These are phyloP conservation scores for Candida nitratophila DNA, from an alignment of 805 yeast genomes.

Conservation along the genomic window DNA sequence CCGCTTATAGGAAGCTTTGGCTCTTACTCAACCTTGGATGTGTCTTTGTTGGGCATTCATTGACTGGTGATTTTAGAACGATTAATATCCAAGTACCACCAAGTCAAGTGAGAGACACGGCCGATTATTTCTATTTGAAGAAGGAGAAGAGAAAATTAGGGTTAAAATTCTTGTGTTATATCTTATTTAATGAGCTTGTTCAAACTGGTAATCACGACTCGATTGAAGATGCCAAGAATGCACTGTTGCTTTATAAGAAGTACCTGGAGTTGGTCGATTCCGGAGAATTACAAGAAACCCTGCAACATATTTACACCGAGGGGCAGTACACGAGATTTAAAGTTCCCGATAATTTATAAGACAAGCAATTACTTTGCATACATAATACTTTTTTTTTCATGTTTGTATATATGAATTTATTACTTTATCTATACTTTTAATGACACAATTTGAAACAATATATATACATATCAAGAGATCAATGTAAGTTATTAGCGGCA, in stretches of 20 bases:
- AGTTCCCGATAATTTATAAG: slow-evolving; percentile 29
- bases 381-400: no score
- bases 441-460: no score
- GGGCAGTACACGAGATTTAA: slow-evolving; percentile 53
- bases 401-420: no score
- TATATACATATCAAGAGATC: no score
- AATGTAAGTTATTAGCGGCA: background rate
- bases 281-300: slow-evolving; percentile 54
- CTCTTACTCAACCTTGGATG: slow-evolving; percentile 81
- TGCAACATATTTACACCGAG: slow-evolving; percentile 64
- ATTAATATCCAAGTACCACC: slow-evolving; percentile 87
- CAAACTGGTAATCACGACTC: slow-evolving; percentile 96
- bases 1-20: slow-evolving; percentile 89
- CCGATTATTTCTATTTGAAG: slow-evolving; percentile 67
- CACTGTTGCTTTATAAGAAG: slow-evolving; percentile 67
- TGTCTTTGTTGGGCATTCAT: slow-evolving; percentile 91
- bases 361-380: background rate
- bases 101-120: slow-evolving; percentile 83
- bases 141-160: slow-evolving; percentile 74
- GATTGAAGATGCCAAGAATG: slow-evolving; percentile 90
- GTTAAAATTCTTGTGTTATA: slow-evolving; percentile 79
- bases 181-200: slow-evolving; percentile 63
- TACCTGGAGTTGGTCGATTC: slow-evolving; percentile 53
- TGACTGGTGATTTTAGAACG: slow-evolving; percentile 84
- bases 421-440: no score